Evolutionary conservation across 768 basidiomycete species (phyloP).

Genomic region (Daedaleopsis nitida): DNA sequence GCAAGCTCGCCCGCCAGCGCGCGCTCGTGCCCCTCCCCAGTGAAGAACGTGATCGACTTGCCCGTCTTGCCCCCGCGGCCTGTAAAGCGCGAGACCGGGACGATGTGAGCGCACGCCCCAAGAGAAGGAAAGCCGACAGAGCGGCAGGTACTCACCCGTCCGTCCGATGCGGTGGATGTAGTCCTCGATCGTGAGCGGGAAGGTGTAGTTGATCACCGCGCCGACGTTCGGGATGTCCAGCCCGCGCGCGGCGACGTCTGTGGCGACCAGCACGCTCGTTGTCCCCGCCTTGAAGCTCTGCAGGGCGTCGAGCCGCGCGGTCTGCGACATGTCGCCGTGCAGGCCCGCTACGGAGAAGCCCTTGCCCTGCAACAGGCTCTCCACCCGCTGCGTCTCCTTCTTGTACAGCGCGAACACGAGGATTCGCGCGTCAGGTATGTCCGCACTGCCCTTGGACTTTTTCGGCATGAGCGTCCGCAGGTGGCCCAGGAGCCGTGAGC

Average conservation of each 20-base stretch:
- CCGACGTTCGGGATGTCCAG: conserved; percentile 97
- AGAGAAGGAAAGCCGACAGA: not conserved
- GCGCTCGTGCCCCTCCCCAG: conserved; percentile 85
- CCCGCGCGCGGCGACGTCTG: conserved; percentile 96
- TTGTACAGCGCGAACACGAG: conserved; percentile 97
- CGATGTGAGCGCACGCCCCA: too few relatives aligned
- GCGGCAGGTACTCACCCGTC: conserved; percentile 55
- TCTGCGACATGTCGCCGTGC: conserved; percentile 91
- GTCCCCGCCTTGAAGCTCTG: conserved; percentile 85
- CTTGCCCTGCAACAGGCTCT: conserved; percentile 69
- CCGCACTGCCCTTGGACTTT: conserved; percentile 54
- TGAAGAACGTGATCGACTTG: conserved; percentile 96
- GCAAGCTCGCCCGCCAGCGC: conserved; percentile 92
- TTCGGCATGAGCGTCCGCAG: conserved; percentile 60
- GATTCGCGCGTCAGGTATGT: conserved; percentile 72
- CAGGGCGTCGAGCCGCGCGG: conserved; percentile 79
- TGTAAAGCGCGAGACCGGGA: conserved; percentile 27
- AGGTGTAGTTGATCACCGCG: conserved; percentile 95
- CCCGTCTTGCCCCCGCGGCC: conserved; percentile 90
- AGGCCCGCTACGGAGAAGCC: conserved; percentile 81
- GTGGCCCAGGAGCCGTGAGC: conserved; percentile 59
- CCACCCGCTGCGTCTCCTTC: conserved; percentile 93
- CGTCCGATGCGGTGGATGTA: conserved; percentile 90
- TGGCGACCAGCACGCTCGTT: conserved; percentile 86
- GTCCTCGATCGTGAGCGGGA: conserved; percentile 94